Percentiles rank a stretch among this genome's conserved stretches.
These are phyloP conservation scores for Echeveria elegans DNA, from an alignment of 164 flowering plant genomes.

Conservation along the genomic window DNA sequence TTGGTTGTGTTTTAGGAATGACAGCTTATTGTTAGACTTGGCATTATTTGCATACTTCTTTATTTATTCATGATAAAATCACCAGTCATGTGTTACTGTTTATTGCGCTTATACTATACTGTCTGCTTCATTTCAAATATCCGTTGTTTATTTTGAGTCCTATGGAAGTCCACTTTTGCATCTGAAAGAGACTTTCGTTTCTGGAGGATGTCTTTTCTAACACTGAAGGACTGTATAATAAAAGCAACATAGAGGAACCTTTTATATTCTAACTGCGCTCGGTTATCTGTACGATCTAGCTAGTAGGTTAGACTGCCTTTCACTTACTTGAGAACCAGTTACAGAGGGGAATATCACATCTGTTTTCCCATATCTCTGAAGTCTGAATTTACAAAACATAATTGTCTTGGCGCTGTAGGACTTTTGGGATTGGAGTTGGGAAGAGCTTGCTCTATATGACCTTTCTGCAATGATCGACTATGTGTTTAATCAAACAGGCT, in stretches of 20 bases:
- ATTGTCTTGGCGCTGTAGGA: slow-evolving; percentile 35
- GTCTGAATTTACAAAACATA: background rate
- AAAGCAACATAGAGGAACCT: background rate
- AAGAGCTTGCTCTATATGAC: slow-evolving; percentile 78
- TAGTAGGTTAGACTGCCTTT: background rate
- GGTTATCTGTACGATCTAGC: background rate
- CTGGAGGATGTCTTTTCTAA: no score
- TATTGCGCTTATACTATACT: background rate
- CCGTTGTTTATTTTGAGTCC: background rate
- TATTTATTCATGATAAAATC: background rate
- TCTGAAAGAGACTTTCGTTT: background rate
- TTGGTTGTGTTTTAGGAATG: background rate
- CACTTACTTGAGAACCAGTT: background rate
- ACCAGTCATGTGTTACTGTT: background rate
- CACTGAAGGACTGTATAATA: background rate
- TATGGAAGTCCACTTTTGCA: background rate
- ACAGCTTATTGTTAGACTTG: background rate
- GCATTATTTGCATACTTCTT: background rate
- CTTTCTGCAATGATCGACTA: slow-evolving; percentile 64
- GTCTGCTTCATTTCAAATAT: background rate
- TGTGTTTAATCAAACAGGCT: slow-evolving; percentile 38
- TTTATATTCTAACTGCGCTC: background rate
- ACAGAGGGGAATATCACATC: background rate
- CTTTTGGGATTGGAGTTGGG: slow-evolving; percentile 99
- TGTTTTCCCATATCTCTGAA: background rate